Conservation (phyloP, 1,139 yeast genomes). For the Kodamaea fungicola region DNA sequence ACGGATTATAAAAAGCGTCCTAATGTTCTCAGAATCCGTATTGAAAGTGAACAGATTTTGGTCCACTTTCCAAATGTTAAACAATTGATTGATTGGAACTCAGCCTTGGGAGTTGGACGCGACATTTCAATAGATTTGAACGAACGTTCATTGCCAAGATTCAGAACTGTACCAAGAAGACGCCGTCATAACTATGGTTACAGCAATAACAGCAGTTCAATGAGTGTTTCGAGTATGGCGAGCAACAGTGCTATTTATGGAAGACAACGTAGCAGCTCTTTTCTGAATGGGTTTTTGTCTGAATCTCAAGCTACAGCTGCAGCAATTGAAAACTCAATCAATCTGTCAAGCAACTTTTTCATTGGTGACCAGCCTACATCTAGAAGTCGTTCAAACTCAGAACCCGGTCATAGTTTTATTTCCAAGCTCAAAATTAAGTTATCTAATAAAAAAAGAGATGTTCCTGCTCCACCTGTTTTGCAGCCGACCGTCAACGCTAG, state of each 20-base stretch:
- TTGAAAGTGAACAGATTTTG: constrained; percentile 67
- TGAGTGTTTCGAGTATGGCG: constrained; percentile 4
- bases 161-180: constrained; percentile 73
- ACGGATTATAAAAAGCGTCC: constrained; percentile 61
- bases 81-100: constrained; percentile 65
- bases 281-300: constrained; percentile 4
- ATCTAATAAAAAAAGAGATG: constrained; percentile 5
- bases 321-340: constrained; percentile 5
- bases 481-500: constrained; percentile 4
- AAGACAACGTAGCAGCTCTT: constrained; percentile 5
- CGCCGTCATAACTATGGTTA: constrained; percentile 38
- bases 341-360: constrained; percentile 4
- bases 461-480: constrained; percentile 2
- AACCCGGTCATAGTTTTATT: constrained; percentile 14
- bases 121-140: constrained; percentile 62
- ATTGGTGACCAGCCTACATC: constrained; percentile 4
- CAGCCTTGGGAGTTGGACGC: constrained; percentile 55
- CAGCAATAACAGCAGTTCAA: constrained; percentile 4
- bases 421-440: constrained; percentile 18
- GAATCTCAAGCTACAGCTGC: constrained; percentile 6
- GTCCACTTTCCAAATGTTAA: constrained; percentile 53
- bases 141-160: constrained; percentile 59
- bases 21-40: constrained; percentile 57
- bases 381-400: constrained; percentile 15
- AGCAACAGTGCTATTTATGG: neutral